Percentiles rank a stretch among this genome's conserved stretches.
Evolutionary conservation across 805 yeast genomes (phyloP).

Genomic region (Kazachstania viticola): DNA sequence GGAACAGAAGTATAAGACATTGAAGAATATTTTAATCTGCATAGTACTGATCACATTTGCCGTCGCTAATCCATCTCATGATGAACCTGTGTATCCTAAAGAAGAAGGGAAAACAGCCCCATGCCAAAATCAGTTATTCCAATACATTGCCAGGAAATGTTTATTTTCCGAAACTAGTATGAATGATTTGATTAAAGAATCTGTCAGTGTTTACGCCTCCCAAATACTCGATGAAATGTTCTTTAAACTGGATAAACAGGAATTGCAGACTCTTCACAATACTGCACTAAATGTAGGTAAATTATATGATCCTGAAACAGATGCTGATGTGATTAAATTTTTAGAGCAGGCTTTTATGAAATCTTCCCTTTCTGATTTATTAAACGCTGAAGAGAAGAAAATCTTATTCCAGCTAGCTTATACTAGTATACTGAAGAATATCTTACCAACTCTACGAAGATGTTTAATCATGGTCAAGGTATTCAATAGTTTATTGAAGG

Average conservation of each 20-base stretch:
- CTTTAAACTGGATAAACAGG: neutral
- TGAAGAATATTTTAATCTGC: conserved; percentile 23
- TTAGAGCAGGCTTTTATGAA: neutral
- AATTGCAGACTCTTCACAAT: conserved; percentile 5
- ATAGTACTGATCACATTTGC: conserved; percentile 14
- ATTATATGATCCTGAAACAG: conserved; percentile 1
- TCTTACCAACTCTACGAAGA: conserved; percentile 21
- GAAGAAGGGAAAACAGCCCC: conserved; percentile 5
- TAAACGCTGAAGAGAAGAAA: neutral
- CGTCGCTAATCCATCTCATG: conserved; percentile 15
- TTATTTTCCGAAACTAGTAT: conserved; percentile 13
- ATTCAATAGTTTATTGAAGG: conserved; percentile 21
- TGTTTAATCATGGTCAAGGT: conserved; percentile 24
- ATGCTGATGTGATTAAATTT: neutral
- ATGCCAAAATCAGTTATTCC: conserved; percentile 21
- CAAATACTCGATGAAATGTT: conserved; percentile 12
- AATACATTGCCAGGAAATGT: conserved; percentile 16
- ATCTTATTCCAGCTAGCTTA: conserved; percentile 13
- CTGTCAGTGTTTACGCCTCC: conserved; percentile 5
- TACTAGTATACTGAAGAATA: conserved; percentile 12
- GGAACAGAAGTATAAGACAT: conserved; percentile 30
- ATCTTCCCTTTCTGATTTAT: neutral
- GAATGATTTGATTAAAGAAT: conserved; percentile 9
- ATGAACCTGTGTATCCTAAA: conserved; percentile 9
- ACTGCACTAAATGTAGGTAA: conserved; percentile 3